Percentiles rank a stretch among this genome's conserved stretches.
These are phyloP conservation scores for Wickerhamiella cacticola DNA, from an alignment of 805 yeast species.

Conservation along the genomic window DNA sequence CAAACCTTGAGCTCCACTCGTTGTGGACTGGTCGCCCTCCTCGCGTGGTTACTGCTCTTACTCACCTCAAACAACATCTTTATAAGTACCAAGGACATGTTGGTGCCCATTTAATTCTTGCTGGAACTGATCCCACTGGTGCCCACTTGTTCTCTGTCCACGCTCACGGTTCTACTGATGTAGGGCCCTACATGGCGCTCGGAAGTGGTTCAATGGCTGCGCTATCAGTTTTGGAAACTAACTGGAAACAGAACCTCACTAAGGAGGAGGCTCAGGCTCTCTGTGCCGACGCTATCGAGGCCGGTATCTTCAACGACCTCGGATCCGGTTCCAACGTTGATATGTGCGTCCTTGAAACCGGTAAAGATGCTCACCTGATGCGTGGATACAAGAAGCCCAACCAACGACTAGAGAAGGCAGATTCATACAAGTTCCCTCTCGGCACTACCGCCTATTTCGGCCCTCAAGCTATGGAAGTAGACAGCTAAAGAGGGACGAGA, in stretches of 20 bases:
- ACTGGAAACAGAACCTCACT: slow-evolving; percentile 67
- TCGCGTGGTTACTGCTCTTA: slow-evolving; percentile 84
- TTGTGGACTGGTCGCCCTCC: slow-evolving; percentile 77
- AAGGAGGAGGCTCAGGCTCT: slow-evolving; percentile 85
- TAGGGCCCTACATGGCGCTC: slow-evolving; percentile 81
- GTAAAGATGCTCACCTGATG: slow-evolving; percentile 57
- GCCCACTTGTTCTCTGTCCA: slow-evolving; percentile 85
- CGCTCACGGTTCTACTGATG: slow-evolving; percentile 97
- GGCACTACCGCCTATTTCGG: slow-evolving; percentile 68
- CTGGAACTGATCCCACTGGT: slow-evolving; percentile 95
- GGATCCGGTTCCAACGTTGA: slow-evolving; percentile 99
- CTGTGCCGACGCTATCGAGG: slow-evolving; percentile 86
- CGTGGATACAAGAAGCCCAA: slow-evolving; percentile 90
- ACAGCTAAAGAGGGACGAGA: not conserved
- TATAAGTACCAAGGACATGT: slow-evolving; percentile 95
- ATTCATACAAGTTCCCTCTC: slow-evolving; percentile 71
- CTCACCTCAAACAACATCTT: slow-evolving; percentile 86
- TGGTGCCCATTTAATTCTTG: slow-evolving; percentile 96
- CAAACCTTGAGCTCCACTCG: slow-evolving; percentile 83
- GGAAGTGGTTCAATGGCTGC: slow-evolving; percentile 98
- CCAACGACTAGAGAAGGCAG: slow-evolving; percentile 67
- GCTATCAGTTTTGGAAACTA: slow-evolving; percentile 88
- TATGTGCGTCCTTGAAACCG: slow-evolving; percentile 90
- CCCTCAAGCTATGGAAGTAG: slow-evolving; percentile 6
- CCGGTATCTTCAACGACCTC: slow-evolving; percentile 98